Percentiles rank a stretch among this genome's conserved stretches.
phyloP scores from a whole-genome alignment of 148 eudicot genomes.

The Limonium bicolor region DNA sequence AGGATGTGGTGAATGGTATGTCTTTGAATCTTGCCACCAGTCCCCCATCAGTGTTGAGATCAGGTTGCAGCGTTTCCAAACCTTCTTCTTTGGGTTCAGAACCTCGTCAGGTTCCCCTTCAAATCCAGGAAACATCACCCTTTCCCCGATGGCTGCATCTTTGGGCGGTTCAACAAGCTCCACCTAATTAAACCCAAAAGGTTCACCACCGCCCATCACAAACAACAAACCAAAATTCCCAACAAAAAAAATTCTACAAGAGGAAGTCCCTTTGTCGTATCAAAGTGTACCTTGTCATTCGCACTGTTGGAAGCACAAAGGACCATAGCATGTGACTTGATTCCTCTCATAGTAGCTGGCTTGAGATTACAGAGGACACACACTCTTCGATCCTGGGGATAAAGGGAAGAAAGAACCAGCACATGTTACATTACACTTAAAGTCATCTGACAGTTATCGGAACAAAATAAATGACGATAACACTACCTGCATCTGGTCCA shows the following conservation, averaged over 20 bases:
- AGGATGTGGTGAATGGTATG: constrained; percentile 71
- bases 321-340: constrained; percentile 97
- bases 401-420: constrained; percentile 63
- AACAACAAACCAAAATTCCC: not conserved
- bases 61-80: constrained; percentile 64
- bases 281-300: constrained; percentile 44
- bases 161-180: constrained; percentile 86
- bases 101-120: constrained; percentile 70
- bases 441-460: constrained; percentile 1
- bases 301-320: constrained; percentile 66
- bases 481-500: constrained; percentile 81
- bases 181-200: constrained; percentile 51
- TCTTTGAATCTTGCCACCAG: constrained; percentile 71
- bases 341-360: constrained; percentile 90
- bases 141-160: constrained; percentile 58
- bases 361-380: constrained; percentile 95
- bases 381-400: constrained; percentile 78
- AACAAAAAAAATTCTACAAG: not conserved
- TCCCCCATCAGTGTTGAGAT: constrained; percentile 46
- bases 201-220: not conserved
- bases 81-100: constrained; percentile 88
- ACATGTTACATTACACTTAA: no score
- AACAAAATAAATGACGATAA: not conserved
- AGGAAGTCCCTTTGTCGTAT: not conserved
- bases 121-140: constrained; percentile 58